These are phyloP conservation scores for Sugiyamaella novakii DNA, from an alignment of 1,139 yeast genomes.

Conservation along the genomic window DNA sequence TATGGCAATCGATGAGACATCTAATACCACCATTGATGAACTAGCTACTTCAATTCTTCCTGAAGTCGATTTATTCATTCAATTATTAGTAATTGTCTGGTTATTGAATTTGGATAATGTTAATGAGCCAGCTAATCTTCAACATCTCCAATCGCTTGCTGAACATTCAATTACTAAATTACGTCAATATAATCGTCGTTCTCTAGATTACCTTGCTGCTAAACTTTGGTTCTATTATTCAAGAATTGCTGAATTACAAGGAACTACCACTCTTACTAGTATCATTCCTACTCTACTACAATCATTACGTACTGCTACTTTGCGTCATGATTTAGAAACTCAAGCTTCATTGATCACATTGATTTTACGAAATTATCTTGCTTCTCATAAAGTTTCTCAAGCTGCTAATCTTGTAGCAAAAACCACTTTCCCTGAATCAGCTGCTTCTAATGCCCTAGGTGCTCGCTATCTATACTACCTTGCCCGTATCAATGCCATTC, in stretches of 20 bases:
- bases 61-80: constrained; percentile 79
- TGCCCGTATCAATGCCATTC: constrained; percentile 88
- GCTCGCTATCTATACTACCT: constrained; percentile 91
- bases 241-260: constrained; percentile 67
- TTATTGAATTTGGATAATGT: constrained; percentile 62
- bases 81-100: constrained; percentile 74
- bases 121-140: constrained; percentile 27
- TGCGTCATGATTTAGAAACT: constrained; percentile 91
- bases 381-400: constrained; percentile 78
- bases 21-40: constrained; percentile 5
- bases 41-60: constrained; percentile 51
- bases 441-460: constrained; percentile 85
- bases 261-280: constrained; percentile 52
- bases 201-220: constrained; percentile 83
- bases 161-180: constrained; percentile 58
- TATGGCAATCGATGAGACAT: constrained; percentile 16
- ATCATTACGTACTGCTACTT: constrained; percentile 83
- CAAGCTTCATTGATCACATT: constrained; percentile 84
- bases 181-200: constrained; percentile 71
- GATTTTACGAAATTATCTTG: constrained; percentile 75
- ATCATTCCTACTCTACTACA: constrained; percentile 68
- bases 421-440: constrained; percentile 81
- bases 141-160: constrained; percentile 27
- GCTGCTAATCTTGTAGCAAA: constrained; percentile 91
- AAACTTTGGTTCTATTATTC: constrained; percentile 92